These are phyloP conservation scores for Neofusicoccum cordaticola DNA, from an alignment of 2,329 filamentous ascomycete species.

Conservation along the genomic window DNA sequence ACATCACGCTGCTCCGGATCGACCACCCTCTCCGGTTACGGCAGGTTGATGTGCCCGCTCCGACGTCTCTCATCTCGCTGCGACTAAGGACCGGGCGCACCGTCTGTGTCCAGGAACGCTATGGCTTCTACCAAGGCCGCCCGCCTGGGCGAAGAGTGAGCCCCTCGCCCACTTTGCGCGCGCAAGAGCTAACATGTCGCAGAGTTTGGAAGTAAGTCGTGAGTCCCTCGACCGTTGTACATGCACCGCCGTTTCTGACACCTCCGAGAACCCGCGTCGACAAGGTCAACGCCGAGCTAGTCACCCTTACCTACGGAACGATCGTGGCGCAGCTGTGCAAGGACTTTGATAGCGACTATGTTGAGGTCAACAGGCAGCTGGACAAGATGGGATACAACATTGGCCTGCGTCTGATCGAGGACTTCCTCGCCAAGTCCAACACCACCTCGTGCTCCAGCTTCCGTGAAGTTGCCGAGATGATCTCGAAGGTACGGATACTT, in stretches of 20 bases:
- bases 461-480: conserved; percentile 93
- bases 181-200: conserved; percentile 34
- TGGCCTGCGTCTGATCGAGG: conserved; percentile 89
- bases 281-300: conserved; percentile 96
- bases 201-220: conserved; percentile 88
- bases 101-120: conserved; percentile 16
- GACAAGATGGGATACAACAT: conserved; percentile 99
- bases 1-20: conserved; percentile 1
- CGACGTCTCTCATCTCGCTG: conserved; percentile 4
- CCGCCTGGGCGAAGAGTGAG: conserved; percentile 73
- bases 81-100: conserved; percentile 14
- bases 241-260: background rate
- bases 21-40: conserved; percentile 3
- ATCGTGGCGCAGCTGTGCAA: conserved; percentile 96
- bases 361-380: conserved; percentile 93
- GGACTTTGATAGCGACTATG: conserved; percentile 91
- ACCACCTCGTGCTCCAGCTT: conserved; percentile 89
- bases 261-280: conserved; percentile 78
- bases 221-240: background rate
- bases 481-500: conserved; percentile 66
- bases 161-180: conserved; percentile 24
- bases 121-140: conserved; percentile 64
- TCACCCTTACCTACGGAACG: conserved; percentile 95
- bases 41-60: conserved; percentile 9
- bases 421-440: conserved; percentile 94